Evolutionary conservation across 495 filamentous ascomycete species (phyloP).

Genomic region (Filosporella fistucella): DNA sequence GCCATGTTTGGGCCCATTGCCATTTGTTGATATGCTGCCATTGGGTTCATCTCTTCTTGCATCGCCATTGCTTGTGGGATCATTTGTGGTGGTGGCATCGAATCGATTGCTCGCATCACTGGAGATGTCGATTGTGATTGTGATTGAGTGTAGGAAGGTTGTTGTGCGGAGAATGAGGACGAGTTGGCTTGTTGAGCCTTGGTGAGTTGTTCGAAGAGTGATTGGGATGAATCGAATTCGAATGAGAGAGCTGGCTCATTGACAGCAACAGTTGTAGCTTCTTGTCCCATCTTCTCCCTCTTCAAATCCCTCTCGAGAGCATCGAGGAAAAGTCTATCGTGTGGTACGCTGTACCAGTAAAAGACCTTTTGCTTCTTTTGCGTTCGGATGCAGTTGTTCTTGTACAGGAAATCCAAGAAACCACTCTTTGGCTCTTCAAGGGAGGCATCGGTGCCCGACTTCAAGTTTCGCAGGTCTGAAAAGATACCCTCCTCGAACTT

Average conservation of each 20-base stretch:
- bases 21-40: constrained; percentile 67
- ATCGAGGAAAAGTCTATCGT: constrained; percentile 95
- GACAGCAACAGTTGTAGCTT: constrained; percentile 93
- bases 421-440: constrained; percentile 98
- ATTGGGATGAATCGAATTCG: constrained; percentile 98
- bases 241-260: constrained; percentile 96
- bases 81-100: constrained; percentile 77
- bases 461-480: constrained; percentile 95
- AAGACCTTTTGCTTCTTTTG: constrained; percentile 99
- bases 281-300: constrained; percentile 98
- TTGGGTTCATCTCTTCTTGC: constrained; percentile 75
- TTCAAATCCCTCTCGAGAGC: constrained; percentile 96
- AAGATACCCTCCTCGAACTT: constrained; percentile 99
- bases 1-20: constrained; percentile 54
- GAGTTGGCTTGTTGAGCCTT: constrained; percentile 98
- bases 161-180: constrained; percentile 84
- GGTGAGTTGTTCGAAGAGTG: constrained; percentile 97
- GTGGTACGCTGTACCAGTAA: constrained; percentile 99
- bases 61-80: constrained; percentile 71
- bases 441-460: constrained; percentile 97
- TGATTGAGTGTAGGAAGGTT: constrained; percentile 64
- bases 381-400: constrained; percentile 99
- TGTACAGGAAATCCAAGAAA: constrained; percentile 98
- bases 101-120: constrained; percentile 84
- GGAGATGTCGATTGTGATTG: constrained; percentile 74